Base-by-base conservation (phyloP, 176 grass and related monocot species). In the Lolium perenne region DNA sequence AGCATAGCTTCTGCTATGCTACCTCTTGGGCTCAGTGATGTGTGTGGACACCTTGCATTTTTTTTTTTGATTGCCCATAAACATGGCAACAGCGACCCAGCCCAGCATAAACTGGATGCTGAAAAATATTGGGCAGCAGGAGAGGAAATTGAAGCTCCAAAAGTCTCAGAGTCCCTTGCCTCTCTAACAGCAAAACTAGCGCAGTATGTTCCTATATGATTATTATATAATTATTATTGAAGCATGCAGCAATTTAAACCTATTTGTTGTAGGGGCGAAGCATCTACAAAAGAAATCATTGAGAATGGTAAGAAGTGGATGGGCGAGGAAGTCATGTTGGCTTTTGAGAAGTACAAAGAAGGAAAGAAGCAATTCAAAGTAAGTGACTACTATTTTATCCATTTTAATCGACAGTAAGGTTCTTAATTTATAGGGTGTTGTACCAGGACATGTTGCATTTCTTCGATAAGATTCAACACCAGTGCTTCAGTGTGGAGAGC, bases 221-320 rank as follows among this genome's bases (percentile, higher is more conserved):
- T 54, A 35, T 35, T 4, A 38, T 76, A 76, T 76, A 55, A 54
- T 55, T 35, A 16, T 76, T 76, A 16, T 76, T 76, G 74, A 54
- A 76, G 26, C 49, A 76, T 32, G 25, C 16, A 76, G 9, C 26
- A 76, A 20, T 55, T 54, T 76, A 55, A 21, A 58, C 5, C 41
- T 25, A 48, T 73, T 73, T 78, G 32, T 57, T 86, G 26, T 10
- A 86, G 50, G 15, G 16, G 13, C 1, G 38, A 87, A 74, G 12
- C 29, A n/a, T 80, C 77, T 62, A 62, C 4, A 10, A 23, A 62
- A 62, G 55, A 77, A 54, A 85, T 80, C 29, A 20, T 73, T 14
- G 11, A 81, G 22, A 62, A 80, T 12, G 56, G 45, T 41, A 86
- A 38, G 10, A 17, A 17, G 61, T 81, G 77, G 77, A 80, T 81